Base-by-base conservation (phyloP, 257 asterid species). In the Fraxinus anomala region DNA sequence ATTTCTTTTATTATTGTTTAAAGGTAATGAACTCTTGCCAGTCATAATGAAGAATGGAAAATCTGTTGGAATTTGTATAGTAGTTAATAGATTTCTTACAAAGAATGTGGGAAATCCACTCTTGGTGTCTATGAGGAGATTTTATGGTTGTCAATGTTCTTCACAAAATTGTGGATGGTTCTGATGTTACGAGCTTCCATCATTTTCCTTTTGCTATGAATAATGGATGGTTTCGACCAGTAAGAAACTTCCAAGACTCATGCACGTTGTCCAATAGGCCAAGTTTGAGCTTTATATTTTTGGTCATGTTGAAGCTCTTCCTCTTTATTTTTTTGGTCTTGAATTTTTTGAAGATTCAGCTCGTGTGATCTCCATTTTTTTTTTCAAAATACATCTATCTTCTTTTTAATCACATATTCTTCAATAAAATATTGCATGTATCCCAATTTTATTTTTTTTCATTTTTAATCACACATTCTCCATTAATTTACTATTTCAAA, bases 1-100 rank as follows among this genome's bases (percentile, higher is more conserved):
- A 80, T 86, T 77, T n/a, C 28, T 72, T 70, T 74, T n/a, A 74
- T 72, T 73, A 80, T 73, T 82, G 74, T 76, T 78, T 76, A 63
- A 77, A 70, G 82, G 73, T 76, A 69, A 69, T 47, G 68, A 65
- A 8, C n/a, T 49, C 24, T 77, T 82, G 44, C 78, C 73, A 51
- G 75, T 70, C 34, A 61, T 79, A 72, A 72, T 77, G 26, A 47
- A 68, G 61, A 75, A 78, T 28, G 75, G 70, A 77, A 78, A 81
- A 74, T 79, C 76, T 76, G 24, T 73, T 63, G 63, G 73, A 81
- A 68, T 44, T 81, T 63, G 66, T 79, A 47, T 7, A 5, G 28
- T n/a, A 17, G 66, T 56, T 66, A 59, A 40, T 44, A 73, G 79
- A 78, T 74, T 74, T 80, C 73, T 59, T 13, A 23, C n/a, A 69